Conservation (phyloP, 2,329 filamentous ascomycete genomes). For the Sphaceloma murrayae region DNA sequence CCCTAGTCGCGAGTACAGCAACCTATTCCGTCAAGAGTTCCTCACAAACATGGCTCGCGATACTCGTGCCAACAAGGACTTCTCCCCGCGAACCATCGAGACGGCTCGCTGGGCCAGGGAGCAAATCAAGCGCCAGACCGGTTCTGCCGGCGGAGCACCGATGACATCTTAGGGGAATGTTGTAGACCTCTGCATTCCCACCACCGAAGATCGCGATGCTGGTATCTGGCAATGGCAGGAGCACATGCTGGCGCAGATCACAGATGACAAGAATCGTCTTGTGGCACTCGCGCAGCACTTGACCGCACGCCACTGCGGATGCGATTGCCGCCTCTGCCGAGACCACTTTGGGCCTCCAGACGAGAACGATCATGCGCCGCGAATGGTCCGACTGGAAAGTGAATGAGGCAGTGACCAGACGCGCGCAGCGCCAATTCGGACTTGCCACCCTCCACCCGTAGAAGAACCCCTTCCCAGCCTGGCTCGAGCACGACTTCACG, state of each 20-base stretch:
- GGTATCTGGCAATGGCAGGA: not conserved
- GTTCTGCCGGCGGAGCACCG: conserved; percentile 15
- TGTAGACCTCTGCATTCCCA: not conserved
- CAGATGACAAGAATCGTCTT: no score
- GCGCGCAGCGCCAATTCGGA: not conserved
- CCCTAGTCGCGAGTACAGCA: conserved; percentile 75
- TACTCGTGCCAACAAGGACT: conserved; percentile 81
- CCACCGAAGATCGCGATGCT: not conserved
- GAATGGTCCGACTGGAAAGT: no score
- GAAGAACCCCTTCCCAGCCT: not conserved
- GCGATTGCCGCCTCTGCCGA: no score
- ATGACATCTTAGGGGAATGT: conserved; percentile 8
- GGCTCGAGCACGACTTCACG: conserved; percentile 6
- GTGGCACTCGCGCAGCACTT: no score
- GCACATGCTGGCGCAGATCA: not conserved
- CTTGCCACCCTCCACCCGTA: not conserved
- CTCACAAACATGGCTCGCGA: conserved; percentile 83
- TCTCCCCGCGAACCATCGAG: conserved; percentile 72
- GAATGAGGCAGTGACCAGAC: not conserved
- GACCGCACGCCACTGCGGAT: no score
- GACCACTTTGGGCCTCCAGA: no score
- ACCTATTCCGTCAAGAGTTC: conserved; percentile 86
- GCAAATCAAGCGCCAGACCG: conserved; percentile 81
- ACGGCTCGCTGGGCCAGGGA: conserved; percentile 96
- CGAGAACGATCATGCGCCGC: no score